Base-by-base conservation (phyloP, 2,329 filamentous ascomycete species). In the Penicillium oxalicum region DNA sequence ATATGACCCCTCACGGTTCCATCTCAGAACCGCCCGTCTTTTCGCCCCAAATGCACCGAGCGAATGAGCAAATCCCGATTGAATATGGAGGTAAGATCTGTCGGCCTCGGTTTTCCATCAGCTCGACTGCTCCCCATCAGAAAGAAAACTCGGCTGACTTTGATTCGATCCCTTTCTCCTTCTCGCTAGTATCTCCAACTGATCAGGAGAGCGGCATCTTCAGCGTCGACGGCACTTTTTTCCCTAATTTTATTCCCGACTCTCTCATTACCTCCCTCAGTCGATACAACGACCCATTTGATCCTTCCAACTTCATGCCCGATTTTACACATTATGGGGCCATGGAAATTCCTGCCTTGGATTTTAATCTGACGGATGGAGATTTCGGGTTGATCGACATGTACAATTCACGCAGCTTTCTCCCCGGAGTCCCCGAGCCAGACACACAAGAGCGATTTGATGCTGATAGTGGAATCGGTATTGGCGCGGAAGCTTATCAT, bases 191-290 rank as follows among this genome's bases (percentile, higher is more conserved):
- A 12, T 61, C 59, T 5, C 58, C 61, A 1, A 56, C 51, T 7
- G 61, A 64, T 13, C 59, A 59, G 12, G 61, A 63, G 38, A 63
- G 61, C 44, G 58, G 58, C 1, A 53, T 64, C 11, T 63, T 63
- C 46, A 63, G 61, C 25, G 48, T 63, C 25, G 60, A 64, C 34
- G 59, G 60, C 33, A 62, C 59, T 1, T 64, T 64, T 34, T 64
- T 64, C 27, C 61, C 60, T 2, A 58, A 57, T 42, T 64, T 64
- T 33, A 62, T 63, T n/a, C 60, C 60, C 6, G 60, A 63, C 48
- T 57, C 60, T 0, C 43, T 63, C 6, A 58, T 63, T 7, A 55
- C 59, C 7, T 59, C 60, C 4, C 42, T 62, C 3, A 52, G 51
- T 11, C 60, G 61, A 32, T 57, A 57, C 9, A 57, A 51, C 24